phyloP scores from a whole-genome alignment of 768 basidiomycete species.

The Peribolospora kevripleyi region DNA sequence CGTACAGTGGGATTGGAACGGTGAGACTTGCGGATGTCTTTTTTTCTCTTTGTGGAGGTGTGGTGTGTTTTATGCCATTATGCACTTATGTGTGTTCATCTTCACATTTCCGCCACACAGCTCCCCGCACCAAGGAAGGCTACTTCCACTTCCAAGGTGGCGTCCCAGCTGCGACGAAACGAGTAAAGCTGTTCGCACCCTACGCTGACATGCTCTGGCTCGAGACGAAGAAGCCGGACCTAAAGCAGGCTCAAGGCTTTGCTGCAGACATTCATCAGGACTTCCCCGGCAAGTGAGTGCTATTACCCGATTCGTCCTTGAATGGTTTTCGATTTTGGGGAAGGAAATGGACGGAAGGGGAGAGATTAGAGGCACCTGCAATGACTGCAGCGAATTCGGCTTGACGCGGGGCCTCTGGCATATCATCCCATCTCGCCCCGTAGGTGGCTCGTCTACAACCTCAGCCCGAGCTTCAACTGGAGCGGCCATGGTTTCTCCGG shows the following conservation, averaged over 20 bases:
- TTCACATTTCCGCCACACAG: slow-evolving; percentile 19
- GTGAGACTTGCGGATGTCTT: slow-evolving; percentile 27
- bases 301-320: not conserved
- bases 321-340: not conserved
- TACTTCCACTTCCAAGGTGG: slow-evolving; percentile 73
- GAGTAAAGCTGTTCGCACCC: slow-evolving; percentile 53
- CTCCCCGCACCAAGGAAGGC: slow-evolving; percentile 69
- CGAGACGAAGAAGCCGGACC: slow-evolving; percentile 69
- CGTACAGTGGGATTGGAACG: slow-evolving; percentile 74
- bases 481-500: slow-evolving; percentile 46
- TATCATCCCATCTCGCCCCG: not conserved
- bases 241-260: slow-evolving; percentile 53
- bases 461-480: slow-evolving; percentile 91
- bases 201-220: slow-evolving; percentile 80
- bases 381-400: not conserved
- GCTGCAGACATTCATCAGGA: slow-evolving; percentile 46
- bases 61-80: not conserved
- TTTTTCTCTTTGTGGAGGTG: not conserved
- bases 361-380: too few relatives aligned
- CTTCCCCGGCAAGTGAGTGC: slow-evolving; percentile 41
- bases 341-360: too few relatives aligned
- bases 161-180: slow-evolving; percentile 52
- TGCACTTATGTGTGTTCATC: not conserved
- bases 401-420: not conserved
- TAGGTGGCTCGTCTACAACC: slow-evolving; percentile 73